Evolutionary conservation across 352 stramenopile species (phyloP).

Genomic region (Phytophthora aleatoria): DNA sequence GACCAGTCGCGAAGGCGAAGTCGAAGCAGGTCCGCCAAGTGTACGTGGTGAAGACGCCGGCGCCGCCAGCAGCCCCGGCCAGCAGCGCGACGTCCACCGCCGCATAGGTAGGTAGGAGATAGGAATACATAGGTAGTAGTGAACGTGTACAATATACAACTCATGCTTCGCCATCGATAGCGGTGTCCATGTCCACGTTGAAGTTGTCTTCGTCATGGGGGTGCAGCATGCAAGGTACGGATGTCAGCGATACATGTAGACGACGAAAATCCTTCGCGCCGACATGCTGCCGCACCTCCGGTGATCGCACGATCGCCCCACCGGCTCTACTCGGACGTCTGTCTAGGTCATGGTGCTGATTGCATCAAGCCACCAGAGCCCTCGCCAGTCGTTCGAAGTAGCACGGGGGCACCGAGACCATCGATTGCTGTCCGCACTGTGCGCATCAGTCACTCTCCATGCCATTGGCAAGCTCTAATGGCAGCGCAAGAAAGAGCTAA

Average conservation of each 20-base stretch:
- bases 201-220: constrained; percentile 15
- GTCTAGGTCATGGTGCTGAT: too few relatives aligned
- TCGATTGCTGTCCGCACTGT: constrained; percentile 1
- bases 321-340: constrained; percentile 7
- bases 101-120: constrained; percentile 15
- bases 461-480: background rate
- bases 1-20: constrained; percentile 5
- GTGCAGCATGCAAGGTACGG: background rate
- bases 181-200: constrained; percentile 19
- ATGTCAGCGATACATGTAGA: constrained; percentile 3
- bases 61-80: background rate
- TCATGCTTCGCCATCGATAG: background rate
- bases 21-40: constrained; percentile 33
- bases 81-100: constrained; percentile 22
- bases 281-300: background rate
- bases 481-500: background rate
- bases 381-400: constrained; percentile 3
- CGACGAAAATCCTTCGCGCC: constrained; percentile 20
- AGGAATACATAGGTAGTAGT: constrained; percentile 15
- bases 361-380: too few relatives aligned
- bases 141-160: constrained; percentile 16
- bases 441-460: background rate
- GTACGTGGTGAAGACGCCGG: constrained; percentile 45
- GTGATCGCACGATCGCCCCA: constrained; percentile 12
- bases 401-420: background rate